phyloP scores from a whole-genome alignment of 202 grass and related monocot species.

The Panicum virgatum region DNA sequence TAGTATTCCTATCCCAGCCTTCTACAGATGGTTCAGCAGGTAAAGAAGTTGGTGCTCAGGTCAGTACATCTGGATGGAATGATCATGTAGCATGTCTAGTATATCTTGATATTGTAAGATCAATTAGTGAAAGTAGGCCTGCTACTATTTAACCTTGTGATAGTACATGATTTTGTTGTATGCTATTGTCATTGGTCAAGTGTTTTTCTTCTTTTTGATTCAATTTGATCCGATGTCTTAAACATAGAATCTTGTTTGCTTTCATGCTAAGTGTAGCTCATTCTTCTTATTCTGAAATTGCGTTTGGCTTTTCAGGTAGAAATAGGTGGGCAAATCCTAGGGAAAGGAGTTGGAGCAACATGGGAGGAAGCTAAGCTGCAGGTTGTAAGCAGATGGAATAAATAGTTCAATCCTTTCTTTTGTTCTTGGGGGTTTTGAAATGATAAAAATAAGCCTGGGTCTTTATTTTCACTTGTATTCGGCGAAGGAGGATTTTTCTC shows the following conservation, averaged over 20 bases:
- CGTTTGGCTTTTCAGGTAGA: slow-evolving; percentile 59
- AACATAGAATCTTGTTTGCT: slow-evolving; percentile 6
- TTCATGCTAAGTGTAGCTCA: background rate
- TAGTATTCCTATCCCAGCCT: slow-evolving; percentile 55
- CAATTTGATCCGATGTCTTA: slow-evolving; percentile 10
- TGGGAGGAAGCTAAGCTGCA: slow-evolving; percentile 85
- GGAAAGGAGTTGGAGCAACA: slow-evolving; percentile 60
- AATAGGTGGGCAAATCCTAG: slow-evolving; percentile 66
- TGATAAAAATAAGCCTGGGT: background rate
- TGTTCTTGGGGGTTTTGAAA: slow-evolving; percentile 13
- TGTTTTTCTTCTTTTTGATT: background rate
- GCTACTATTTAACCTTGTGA: background rate
- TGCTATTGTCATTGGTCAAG: slow-evolving; percentile 4
- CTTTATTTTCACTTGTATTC: slow-evolving; percentile 3
- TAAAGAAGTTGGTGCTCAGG: slow-evolving; percentile 71
- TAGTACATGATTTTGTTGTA: background rate
- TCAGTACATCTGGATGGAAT: slow-evolving; percentile 37
- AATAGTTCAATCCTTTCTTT: background rate
- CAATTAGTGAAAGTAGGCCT: slow-evolving; percentile 2
- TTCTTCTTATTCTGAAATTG: background rate
- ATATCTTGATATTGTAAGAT: background rate
- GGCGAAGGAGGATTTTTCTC: background rate
- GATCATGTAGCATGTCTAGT: slow-evolving; percentile 14
- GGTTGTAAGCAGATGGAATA: slow-evolving; percentile 47
- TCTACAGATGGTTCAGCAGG: slow-evolving; percentile 48